Conservation (phyloP, 345 rosid species). For the Citrus trifoliata region DNA sequence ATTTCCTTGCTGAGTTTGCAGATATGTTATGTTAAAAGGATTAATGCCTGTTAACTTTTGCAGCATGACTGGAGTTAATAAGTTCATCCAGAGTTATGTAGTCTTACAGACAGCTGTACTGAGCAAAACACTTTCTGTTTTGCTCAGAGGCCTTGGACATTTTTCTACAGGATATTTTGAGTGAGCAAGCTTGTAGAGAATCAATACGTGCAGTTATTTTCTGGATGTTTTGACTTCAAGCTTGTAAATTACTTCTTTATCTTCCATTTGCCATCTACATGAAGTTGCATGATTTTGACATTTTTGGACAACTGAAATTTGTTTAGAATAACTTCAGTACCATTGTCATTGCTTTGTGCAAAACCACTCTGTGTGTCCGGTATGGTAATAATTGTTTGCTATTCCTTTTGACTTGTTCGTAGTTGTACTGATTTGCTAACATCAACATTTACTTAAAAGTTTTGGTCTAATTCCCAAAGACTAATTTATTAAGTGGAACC, state of each 20-base stretch:
- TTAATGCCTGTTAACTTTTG: slow-evolving; percentile 4
- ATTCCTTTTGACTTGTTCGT: neutral
- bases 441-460: neutral
- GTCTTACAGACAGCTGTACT: slow-evolving; percentile 3
- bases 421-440: neutral
- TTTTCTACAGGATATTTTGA: neutral
- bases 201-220: neutral
- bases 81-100: neutral
- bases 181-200: neutral
- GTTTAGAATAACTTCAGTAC: neutral
- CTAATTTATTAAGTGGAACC: neutral
- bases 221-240: neutral
- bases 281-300: neutral
- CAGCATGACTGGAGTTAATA: neutral
- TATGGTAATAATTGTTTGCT: neutral
- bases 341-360: neutral
- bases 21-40: slow-evolving; percentile 4
- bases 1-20: neutral
- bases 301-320: neutral
- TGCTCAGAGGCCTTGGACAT: neutral
- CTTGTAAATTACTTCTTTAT: neutral
- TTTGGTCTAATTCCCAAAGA: neutral
- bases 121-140: neutral
- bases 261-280: neutral
- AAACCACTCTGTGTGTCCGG: neutral